Conservation (phyloP, 805 yeast species). For the Yueomyces sinensis region DNA sequence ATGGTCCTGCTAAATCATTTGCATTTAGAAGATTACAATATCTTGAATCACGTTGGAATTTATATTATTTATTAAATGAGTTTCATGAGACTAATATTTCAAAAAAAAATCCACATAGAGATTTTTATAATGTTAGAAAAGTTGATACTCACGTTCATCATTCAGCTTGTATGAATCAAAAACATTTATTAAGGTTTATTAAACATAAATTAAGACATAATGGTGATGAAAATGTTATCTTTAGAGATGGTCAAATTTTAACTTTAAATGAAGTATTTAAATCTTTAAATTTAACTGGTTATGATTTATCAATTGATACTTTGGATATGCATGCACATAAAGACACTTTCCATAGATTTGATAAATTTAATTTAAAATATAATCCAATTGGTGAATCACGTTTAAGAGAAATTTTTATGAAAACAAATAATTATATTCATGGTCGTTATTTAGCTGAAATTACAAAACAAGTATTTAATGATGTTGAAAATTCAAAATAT, state of each 20-base stretch:
- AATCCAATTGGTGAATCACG: slow-evolving; percentile 98
- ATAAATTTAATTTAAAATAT: slow-evolving; percentile 91
- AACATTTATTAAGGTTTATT: slow-evolving; percentile 85
- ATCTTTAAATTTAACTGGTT: slow-evolving; percentile 81
- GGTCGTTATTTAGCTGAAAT: slow-evolving; percentile 88
- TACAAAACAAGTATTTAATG: slow-evolving; percentile 86
- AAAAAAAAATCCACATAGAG: slow-evolving; percentile 90
- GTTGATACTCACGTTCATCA: slow-evolving; percentile 91
- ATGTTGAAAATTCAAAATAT: slow-evolving; percentile 85
- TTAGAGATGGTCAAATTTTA: slow-evolving; percentile 82
- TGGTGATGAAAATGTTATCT: slow-evolving; percentile 81
- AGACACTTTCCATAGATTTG: slow-evolving; percentile 94
- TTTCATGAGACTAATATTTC: slow-evolving; percentile 84
- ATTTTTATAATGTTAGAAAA: slow-evolving; percentile 31
- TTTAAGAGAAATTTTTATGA: slow-evolving; percentile 85
- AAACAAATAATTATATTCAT: slow-evolving; percentile 82
- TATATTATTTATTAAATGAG: slow-evolving; percentile 77
- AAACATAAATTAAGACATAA: slow-evolving; percentile 82
- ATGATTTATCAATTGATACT: slow-evolving; percentile 89
- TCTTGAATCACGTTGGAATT: slow-evolving; percentile 91
- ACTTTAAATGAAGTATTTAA: slow-evolving; percentile 80
- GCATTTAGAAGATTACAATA: slow-evolving; percentile 89
- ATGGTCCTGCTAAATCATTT: slow-evolving; percentile 97
- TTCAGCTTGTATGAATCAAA: slow-evolving; percentile 98
- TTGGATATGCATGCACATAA: slow-evolving; percentile 98